Evolutionary conservation across 345 rosid genomes (phyloP).

Genomic region (Mallotus nudiflorus): DNA sequence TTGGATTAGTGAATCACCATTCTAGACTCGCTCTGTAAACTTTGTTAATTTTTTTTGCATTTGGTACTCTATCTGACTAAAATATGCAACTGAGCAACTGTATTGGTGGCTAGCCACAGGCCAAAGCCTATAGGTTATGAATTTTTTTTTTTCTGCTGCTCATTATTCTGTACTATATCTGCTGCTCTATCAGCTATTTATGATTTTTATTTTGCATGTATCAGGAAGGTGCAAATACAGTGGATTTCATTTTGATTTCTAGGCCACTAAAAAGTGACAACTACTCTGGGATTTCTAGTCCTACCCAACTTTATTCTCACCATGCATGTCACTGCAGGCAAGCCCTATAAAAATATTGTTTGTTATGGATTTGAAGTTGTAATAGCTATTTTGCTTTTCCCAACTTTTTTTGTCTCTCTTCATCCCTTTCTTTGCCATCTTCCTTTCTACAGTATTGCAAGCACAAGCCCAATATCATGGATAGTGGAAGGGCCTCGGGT

Average conservation of each 20-base stretch:
- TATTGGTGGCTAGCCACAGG: too few relatives aligned
- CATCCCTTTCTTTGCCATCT: constrained; percentile 6
- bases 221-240: constrained; percentile 56
- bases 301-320: constrained; percentile 58
- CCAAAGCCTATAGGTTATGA: too few relatives aligned
- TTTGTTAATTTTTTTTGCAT: neutral
- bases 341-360: constrained; percentile 8
- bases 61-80: neutral
- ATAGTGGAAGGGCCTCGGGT: constrained; percentile 59
- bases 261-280: constrained; percentile 36
- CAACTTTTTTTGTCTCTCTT: constrained; percentile 1
- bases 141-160: neutral
- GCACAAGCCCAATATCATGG: constrained; percentile 75
- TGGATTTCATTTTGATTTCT: constrained; percentile 76
- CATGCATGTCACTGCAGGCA: constrained; percentile 87
- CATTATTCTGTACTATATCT: neutral
- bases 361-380: constrained; percentile 15
- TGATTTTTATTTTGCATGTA: constrained; percentile 18
- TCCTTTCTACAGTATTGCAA: constrained; percentile 46
- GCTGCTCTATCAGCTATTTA: neutral
- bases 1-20: too few relatives aligned
- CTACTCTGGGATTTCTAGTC: constrained; percentile 39
- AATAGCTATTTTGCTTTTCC: constrained; percentile 3
- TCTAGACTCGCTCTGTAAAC: too few relatives aligned
- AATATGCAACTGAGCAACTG: too few relatives aligned